Evolutionary conservation across 2,329 filamentous ascomycete species (phyloP), one percentile per base, ranked within the genome.

Genomic region (Remersonia thermophila): DNA sequence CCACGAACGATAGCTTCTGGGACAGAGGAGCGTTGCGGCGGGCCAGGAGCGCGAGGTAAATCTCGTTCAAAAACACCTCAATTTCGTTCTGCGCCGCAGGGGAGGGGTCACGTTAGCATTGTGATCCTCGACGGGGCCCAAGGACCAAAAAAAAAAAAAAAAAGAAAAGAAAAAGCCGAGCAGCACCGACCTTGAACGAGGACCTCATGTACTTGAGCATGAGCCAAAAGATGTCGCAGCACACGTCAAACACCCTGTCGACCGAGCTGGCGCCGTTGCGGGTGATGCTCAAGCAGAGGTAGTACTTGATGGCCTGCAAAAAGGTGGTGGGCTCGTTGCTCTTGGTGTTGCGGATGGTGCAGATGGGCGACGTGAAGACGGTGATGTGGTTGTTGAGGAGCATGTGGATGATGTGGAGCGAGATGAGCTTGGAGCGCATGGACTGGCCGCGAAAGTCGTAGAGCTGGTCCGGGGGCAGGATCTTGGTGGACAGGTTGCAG

Each of bases 211-310:
- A 81, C 56, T 93, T 93, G 30, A 95, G 63, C 80, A 95, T 94
- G 39, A 96, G 68, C 86, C 87, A 98, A 56, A 98, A 98, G 20
- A 96, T 93, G 57, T 98, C 91, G 51, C 83, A 87, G 56, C 84
- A 89, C 29, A 96, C 85, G 53, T 96, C 89, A 52, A 96, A 98
- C 0, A 98, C 86, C 46, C 75, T 75, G 45, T 85, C 83, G 30
- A 94, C 83, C 4, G 87, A 89, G 61, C 89, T 96, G 11, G 91
- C 84, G 13, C 89, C 93, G 55, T 98, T 98, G 35, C 89, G 77
- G 37, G 87, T 95, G 48, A 98, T 75, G 59, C 86, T 93, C 28
- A 98, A 71, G 58, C 91, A 96, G 18, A 98, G 71, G 55, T 98
- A 95, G 54, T 93, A 94, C 57, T 96, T 95, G 55, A 94, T 80